Base-by-base conservation (phyloP, 164 flowering plant genomes). In the Pachysandra terminalis region DNA sequence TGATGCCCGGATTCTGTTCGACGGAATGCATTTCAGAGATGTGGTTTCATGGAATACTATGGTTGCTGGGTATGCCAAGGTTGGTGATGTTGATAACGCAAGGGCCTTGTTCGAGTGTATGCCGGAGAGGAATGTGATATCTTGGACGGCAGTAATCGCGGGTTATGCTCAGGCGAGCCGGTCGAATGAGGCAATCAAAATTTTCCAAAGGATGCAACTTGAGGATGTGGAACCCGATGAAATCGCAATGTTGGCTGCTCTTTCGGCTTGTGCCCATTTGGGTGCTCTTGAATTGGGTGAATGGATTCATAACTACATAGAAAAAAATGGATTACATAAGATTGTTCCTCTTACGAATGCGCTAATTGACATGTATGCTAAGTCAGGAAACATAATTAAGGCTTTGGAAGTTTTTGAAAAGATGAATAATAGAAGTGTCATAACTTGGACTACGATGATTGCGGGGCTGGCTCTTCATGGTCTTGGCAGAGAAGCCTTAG, bases 361-460 rank as follows among this genome's bases (percentile, higher is more conserved):
- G 3, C 86, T 84, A 28, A 82, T 86, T 16, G 85, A 86, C 71
- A 83, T 84, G 91, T 84, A 87, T 76, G 82, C 83, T 9, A 86
- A 87, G 63, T 84, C 85, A 0, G 95, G 95, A 4, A 59, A 82
- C 23, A 78, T 89, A 41, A 45, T 54, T 0, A 84, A 81, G 74
- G 90, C 90, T 2, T 22, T 78, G 0, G 71, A 77, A 16, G 74
- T 86, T 35, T 89, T 87, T 68, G 81, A 87, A 67, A 66, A 59
- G 28, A 82, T 83, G 84, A 70, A 78, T 61, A 65, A 66, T 27
- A 86, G 68, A 67, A 83, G 66, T 75, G 79, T 86, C 17, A 68
- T 89, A 51, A 82, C 90, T 49, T 89, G 91, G 91, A 84, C 89
- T n/a, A 80, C 92, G 0, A 80, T 87, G 80, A 83, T 87, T 14